Evolutionary conservation across 768 basidiomycete genomes (phyloP).

Genomic region (Hysterangium stoloniferum): DNA sequence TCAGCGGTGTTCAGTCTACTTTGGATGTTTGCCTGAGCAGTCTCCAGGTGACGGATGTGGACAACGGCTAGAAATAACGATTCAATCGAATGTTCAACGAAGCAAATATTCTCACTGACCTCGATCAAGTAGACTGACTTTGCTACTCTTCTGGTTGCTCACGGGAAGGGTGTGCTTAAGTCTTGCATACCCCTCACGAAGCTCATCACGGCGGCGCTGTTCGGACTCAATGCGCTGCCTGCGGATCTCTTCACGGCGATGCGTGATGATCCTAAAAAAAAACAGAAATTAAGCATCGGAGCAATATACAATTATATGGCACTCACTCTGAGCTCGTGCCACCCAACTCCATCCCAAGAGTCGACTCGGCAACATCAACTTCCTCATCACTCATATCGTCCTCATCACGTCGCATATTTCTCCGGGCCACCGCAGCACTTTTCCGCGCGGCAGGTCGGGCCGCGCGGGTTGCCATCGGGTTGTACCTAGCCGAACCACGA

Average conservation of each 20-base stretch:
- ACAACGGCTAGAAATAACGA: constrained; percentile 41
- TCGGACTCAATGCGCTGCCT: constrained; percentile 91
- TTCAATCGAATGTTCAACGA: constrained; percentile 6
- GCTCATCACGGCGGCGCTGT: constrained; percentile 86
- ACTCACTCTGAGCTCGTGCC: constrained; percentile 47
- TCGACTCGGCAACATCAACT: constrained; percentile 72
- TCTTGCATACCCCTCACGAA: constrained; percentile 83
- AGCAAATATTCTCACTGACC: constrained; percentile 44
- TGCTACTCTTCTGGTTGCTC: constrained; percentile 89
- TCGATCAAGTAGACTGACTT: constrained; percentile 83
- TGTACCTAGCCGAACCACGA: neutral
- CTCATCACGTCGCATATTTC: neutral
- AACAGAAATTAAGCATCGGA: neutral
- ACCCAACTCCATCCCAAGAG: constrained; percentile 32
- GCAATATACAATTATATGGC: constrained; percentile 20
- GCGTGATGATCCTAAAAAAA: constrained; percentile 18
- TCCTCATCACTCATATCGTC: constrained; percentile 24
- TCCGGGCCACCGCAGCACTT: neutral
- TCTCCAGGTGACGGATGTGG: constrained; percentile 83
- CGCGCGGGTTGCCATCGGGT: neutral
- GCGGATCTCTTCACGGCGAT: constrained; percentile 84
- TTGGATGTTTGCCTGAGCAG: constrained; percentile 68
- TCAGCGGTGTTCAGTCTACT: constrained; percentile 71
- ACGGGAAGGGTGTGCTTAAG: constrained; percentile 87
- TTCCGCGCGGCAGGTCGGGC: constrained; percentile 1